phyloP scores from a whole-genome alignment of 2,329 filamentous ascomycete species.

The Ophiostoma ulmi region DNA sequence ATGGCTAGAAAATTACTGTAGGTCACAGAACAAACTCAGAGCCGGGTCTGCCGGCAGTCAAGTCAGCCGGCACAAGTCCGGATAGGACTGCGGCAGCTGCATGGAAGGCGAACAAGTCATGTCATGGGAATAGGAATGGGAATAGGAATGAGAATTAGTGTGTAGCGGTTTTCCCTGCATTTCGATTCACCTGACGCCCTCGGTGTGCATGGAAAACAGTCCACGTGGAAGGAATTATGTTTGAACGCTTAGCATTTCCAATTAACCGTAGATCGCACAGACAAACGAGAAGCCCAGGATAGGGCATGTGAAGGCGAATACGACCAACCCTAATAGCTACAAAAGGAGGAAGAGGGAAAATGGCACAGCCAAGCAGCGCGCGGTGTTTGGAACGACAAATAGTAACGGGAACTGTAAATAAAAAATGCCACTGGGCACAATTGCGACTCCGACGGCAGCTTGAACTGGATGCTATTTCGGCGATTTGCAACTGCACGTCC shows the following conservation, averaged over 20 bases:
- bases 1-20: not conserved
- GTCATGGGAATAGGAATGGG: not conserved
- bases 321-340: not conserved
- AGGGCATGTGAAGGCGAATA: not conserved
- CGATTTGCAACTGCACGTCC: not conserved
- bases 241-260: not conserved
- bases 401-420: not conserved
- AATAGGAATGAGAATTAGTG: not conserved
- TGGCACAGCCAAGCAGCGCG: not conserved
- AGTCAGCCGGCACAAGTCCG: slow-evolving; percentile 7
- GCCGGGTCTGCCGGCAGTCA: slow-evolving; percentile 8
- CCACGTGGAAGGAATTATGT: not conserved
- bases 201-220: not conserved
- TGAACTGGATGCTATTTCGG: not conserved
- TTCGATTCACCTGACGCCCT: not conserved
- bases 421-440: not conserved
- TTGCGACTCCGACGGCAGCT: not conserved
- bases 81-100: not conserved
- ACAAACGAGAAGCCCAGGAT: not conserved
- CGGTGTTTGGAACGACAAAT: not conserved
- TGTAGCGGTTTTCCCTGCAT: not conserved
- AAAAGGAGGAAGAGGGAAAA: not conserved
- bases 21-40: not conserved
- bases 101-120: not conserved
- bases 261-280: not conserved